Evolutionary conservation across 2,329 filamentous ascomycete species (phyloP), one percentile per base, ranked within the genome.

Genomic region (Aspergillus terreus): DNA sequence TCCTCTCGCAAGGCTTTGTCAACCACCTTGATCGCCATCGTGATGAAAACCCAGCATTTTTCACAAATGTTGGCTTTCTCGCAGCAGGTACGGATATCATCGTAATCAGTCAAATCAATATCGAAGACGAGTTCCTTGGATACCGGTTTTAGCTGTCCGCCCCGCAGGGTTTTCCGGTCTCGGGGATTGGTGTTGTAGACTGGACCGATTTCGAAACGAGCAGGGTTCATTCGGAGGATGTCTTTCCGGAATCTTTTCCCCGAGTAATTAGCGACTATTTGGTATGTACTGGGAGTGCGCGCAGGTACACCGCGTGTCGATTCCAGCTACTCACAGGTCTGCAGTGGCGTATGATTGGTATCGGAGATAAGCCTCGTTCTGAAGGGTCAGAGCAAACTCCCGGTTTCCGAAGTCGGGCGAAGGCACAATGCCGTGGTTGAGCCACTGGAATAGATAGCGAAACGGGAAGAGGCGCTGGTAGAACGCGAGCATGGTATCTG

Each of bases 61-160:
- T 79, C 80, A 70, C 94, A 99, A 58, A 99, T 97, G 61, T 89
- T 95, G 7, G 92, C 90, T 68, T 92, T 92, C 63, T 86, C 85
- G 70, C 94, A 99, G 74, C 94, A 99, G 25, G 92, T 96, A 61
- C 94, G 86, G 58, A 99, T 89, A 59, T 95, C 90, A 69, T 99
- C 94, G 73, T 99, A 99, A 74, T 97, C 94, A 49, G 94, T 97
- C 82, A 99, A 82, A 82, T 99, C 94, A 64, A 99, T 97, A 86
- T 99, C 94, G 71, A 99, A 97, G 63, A 96, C 96, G 36, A 99
- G 77, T 71, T 99, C 94, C 71, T 99, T 99, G 50, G 88, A 82
- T 30, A 96, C 71, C 0, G 94, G 92, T 57, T 86, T 87, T 75
- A 99, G 96, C 7, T 89, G 84, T 44, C 84, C 83, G 33, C 86